These are phyloP conservation scores for Lentinula raphanica DNA, from an alignment of 768 basidiomycete genomes.

Conservation along the genomic window DNA sequence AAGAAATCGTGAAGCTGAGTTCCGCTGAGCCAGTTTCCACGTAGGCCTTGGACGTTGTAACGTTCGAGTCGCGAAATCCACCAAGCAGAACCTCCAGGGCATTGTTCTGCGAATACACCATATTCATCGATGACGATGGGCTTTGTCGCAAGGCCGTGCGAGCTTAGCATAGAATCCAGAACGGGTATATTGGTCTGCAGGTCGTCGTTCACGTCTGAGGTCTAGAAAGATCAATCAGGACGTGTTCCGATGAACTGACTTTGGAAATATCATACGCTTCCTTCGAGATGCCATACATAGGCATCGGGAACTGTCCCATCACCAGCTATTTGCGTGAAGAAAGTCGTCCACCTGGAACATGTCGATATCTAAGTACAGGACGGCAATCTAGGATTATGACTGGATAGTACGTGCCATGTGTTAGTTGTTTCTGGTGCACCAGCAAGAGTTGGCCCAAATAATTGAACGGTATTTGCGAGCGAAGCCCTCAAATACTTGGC, in stretches of 20 bases:
- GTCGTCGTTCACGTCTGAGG: constrained; percentile 15
- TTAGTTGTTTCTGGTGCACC: constrained; percentile 8
- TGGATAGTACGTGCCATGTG: neutral
- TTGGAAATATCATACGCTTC: constrained; percentile 9
- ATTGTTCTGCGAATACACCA: constrained; percentile 13
- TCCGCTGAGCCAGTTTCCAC: constrained; percentile 17
- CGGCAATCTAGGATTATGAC: neutral
- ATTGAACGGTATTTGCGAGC: constrained; percentile 12
- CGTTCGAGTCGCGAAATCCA: constrained; percentile 19
- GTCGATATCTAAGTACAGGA: neutral
- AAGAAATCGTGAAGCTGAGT: constrained; percentile 16
- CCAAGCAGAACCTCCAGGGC: constrained; percentile 15
- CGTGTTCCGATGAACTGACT: neutral
- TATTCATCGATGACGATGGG: constrained; percentile 17
- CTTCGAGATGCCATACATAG: constrained; percentile 17
- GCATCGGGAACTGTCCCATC: constrained; percentile 15
- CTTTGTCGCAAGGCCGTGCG: constrained; percentile 4
- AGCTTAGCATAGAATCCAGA: constrained; percentile 15
- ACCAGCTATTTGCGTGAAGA: constrained; percentile 11
- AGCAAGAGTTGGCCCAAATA: constrained; percentile 13
- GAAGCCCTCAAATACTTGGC: too few relatives aligned
- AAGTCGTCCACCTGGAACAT: constrained; percentile 15
- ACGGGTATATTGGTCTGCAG: constrained; percentile 15
- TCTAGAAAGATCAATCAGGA: constrained; percentile 2
- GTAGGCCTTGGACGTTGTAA: constrained; percentile 15